Evolutionary conservation across 495 filamentous ascomycete genomes (phyloP), one percentile per base, ranked within the genome.

Genomic region (Friedmanniomyces endolithicus): DNA sequence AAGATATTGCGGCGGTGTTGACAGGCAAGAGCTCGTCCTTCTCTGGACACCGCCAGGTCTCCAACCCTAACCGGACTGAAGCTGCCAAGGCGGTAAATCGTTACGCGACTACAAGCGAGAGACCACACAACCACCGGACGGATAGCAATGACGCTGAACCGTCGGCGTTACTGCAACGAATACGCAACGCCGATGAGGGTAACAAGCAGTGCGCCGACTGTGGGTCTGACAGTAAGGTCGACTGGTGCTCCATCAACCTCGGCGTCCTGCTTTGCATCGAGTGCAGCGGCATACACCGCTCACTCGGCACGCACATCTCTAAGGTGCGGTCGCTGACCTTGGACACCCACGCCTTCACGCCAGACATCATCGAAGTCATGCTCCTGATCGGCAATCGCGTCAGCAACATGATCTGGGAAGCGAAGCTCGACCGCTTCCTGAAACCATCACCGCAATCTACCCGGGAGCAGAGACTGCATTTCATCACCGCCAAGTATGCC

Each of bases 201-300:
- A 99, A 99, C 67, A 85, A 81, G 50, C 87, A 84, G 80, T 99
- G 92, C 68, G 92, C 90, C 22, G 92, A 99, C 65, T 99, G 92
- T 65, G 88, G 86, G 14, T 94, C 89, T 22, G 82, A 83, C 27
- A 78, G 82, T 59, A 96, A 94, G 68, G 87, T 94, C 17, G 94
- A 99, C 67, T 99, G 92, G 92, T 92, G 95, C 37, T 96, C 90
- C 1, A 95, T 99, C 67, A 99, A 99, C 61, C 78, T 99, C 2
- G 94, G 86, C 27, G 94, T 97, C 51, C 82, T 97, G 29, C 77
- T 99, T 16, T 99, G 92, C 70, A 99, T 99, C 58, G 92, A 99
- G 68, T 99, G 92, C 69, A 92, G 88, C 63, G 92, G 92, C 62
- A 95, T 99, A 54, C 92, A 99, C 70, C 83, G 92, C 22, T 97